phyloP scores from a whole-genome alignment of 176 grass and related monocot species.

The Musa acuminata region DNA sequence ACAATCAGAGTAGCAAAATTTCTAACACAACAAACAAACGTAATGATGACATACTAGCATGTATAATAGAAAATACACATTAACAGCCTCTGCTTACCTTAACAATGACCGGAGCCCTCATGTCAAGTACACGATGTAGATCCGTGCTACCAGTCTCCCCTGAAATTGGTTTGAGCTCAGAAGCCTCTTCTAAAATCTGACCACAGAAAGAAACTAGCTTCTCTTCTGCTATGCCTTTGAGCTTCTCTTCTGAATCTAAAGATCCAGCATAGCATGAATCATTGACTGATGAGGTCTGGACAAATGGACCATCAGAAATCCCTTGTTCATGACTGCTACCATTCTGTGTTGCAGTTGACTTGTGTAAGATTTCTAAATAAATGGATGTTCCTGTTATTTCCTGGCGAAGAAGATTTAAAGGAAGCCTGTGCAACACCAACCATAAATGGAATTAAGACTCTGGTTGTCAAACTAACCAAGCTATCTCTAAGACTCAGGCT shows the following conservation, averaged over 20 bases:
- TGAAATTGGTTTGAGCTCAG: slow-evolving; percentile 77
- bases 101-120: slow-evolving; percentile 92
- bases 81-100: slow-evolving; percentile 37
- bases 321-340: not conserved
- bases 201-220: slow-evolving; percentile 90
- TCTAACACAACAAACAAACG: too few species aligned
- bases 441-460: slow-evolving; percentile 26
- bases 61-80: too few species aligned
- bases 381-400: slow-evolving; percentile 88
- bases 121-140: slow-evolving; percentile 78
- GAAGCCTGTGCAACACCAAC: slow-evolving; percentile 52
- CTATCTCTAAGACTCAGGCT: slow-evolving; percentile 2
- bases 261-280: slow-evolving; percentile 10
- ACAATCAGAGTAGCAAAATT: too few species aligned
- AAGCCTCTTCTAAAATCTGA: slow-evolving; percentile 83
- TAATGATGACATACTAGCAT: too few species aligned
- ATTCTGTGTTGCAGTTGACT: slow-evolving; percentile 49
- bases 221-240: slow-evolving; percentile 76
- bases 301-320: not conserved
- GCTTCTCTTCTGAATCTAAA: slow-evolving; percentile 41
- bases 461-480: slow-evolving; percentile 7
- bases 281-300: not conserved
- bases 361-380: slow-evolving; percentile 95
- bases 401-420: slow-evolving; percentile 90
- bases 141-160: slow-evolving; percentile 60